Base-by-base conservation (phyloP, 2,329 filamentous ascomycete genomes). In the Diaporthe vaccinii region DNA sequence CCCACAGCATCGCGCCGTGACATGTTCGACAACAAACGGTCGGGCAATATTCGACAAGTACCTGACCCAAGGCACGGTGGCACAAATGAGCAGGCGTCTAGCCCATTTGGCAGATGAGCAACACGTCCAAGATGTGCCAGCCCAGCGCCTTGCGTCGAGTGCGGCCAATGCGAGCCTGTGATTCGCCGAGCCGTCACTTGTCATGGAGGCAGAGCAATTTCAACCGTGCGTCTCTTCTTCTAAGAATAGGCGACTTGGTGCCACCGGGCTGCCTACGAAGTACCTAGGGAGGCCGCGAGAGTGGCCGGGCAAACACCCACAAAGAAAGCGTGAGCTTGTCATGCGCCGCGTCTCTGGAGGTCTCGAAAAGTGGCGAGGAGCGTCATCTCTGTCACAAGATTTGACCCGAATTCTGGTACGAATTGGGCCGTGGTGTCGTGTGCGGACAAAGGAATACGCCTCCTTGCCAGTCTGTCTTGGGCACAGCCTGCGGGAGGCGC, bases 71-170 rank as follows among this genome's bases (percentile, higher is more conserved):
- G 72, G 75, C 65, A 77, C 73, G 71, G 77, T 77, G 67, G 53
- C 77, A 78, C 74, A 77, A 67, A 75, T 75, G 76, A 76, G 74
- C 73, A 78, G 76, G 76, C 76, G 73, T 76, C 53, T 72, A 74
- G 57, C 58, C 49, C 34, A 57, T 51, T 53, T 68, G 28, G 72
- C 74, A 61, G n/a, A 51, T 25, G 53, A 59, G 68, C 61, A 36
- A 34, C 65, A 44, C 15, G 34, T 39, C 44, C 39, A 72, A 51
- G 36, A 69, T 69, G 65, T 65, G 73, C 69, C 75, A 70, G 73
- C 58, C 65, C 75, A 44, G 49, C 69, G 57, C 61, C 69, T 36
- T 59, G 68, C 57, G 51, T 67, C 57, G 41, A 70, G 61, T 14
- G 31, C 25, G 51, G 75, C 39, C 68, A 53, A 70, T 36, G 46